Base-by-base conservation (phyloP, 176 grass and related monocot genomes). In the Oryza coarctata region DNA sequence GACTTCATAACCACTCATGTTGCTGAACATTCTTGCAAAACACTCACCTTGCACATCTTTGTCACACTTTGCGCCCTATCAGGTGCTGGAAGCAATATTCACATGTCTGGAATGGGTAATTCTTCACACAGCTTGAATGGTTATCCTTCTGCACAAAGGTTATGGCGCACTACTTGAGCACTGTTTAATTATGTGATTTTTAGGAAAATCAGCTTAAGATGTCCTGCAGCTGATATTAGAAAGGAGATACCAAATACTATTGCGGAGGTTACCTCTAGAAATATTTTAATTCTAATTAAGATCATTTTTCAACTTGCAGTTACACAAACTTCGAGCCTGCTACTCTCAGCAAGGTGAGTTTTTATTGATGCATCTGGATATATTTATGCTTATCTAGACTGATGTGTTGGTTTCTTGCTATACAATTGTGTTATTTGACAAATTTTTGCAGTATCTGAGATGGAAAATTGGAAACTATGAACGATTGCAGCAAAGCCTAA, bases 141-240 rank as follows among this genome's bases (percentile, higher is more conserved):
- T 87, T 98, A 91, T 93, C 80, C 93, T 83, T 94, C 95, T 90
- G 86, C 96, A 98, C 96, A 91, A 93, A 98, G 93, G 96, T 98
- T 95, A 93, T 83, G 73, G 93, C 88, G 91, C 92, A 83, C 82
- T 87, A 93, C 89, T 98, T 75, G 81, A 90, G 91, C 90, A 98
- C 85, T 73, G 25, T 80, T 92, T 88, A 73, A 60, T 90, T 89
- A 82, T 78, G 78, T 82, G 77, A 35, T 76, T 85, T 78, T 82
- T 88, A 62, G 80, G 65, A 76, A 6, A 29, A 30, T 79, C 47
- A 27, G 50, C 67, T 78, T 85, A 50, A 36, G 68, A 26, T 85
- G 23, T 65, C 39, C 30, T 17, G 13, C 32, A 26, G 9, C 31
- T 91, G 73, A 55, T 85, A 79, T 49, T 85, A 34, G 4, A 78